phyloP scores from a whole-genome alignment of 2,329 filamentous ascomycete species.

The Ramularia endophylla region DNA sequence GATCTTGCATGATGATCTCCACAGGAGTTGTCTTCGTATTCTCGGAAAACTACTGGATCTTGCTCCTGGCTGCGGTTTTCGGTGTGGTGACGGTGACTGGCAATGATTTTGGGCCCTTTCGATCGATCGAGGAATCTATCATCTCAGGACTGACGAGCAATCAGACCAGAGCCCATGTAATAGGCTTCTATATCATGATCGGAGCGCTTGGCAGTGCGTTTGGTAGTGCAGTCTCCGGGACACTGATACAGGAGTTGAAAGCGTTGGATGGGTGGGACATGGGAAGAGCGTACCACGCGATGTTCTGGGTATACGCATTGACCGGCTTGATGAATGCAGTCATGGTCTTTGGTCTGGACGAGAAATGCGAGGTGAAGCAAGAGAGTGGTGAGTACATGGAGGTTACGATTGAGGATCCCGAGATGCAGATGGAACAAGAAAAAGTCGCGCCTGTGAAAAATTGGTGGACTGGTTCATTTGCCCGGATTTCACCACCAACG shows the following conservation, averaged over 20 bases:
- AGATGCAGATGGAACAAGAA: too few relatives aligned
- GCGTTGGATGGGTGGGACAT: constrained; percentile 41
- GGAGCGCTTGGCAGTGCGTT: constrained; percentile 47
- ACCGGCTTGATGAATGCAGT: constrained; percentile 48
- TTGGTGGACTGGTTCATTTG: constrained; percentile 27
- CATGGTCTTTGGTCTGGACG: too few relatives aligned
- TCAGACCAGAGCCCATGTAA: constrained; percentile 50
- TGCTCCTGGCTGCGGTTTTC: constrained; percentile 13
- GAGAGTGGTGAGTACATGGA: too few relatives aligned
- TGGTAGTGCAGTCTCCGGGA: constrained; percentile 47
- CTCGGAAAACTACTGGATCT: constrained; percentile 13
- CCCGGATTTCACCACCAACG: constrained; percentile 51
- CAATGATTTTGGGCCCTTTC: constrained; percentile 60
- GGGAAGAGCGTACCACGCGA: constrained; percentile 48
- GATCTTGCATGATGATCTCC: constrained; percentile 14
- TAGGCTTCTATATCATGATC: constrained; percentile 56
- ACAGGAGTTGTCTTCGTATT: constrained; percentile 11
- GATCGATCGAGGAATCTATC: constrained; percentile 58
- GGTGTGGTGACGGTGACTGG: constrained; percentile 32
- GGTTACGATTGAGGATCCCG: too few relatives aligned
- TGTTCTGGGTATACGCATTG: constrained; percentile 50
- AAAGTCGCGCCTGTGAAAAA: too few relatives aligned
- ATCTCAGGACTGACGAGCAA: constrained; percentile 53
- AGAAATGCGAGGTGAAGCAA: too few relatives aligned
- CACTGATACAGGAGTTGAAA: constrained; percentile 45